Evolutionary conservation across 352 stramenopile genomes (phyloP), one percentile per base, ranked within the genome.

Genomic region (Thalassiosira mediterranea): DNA sequence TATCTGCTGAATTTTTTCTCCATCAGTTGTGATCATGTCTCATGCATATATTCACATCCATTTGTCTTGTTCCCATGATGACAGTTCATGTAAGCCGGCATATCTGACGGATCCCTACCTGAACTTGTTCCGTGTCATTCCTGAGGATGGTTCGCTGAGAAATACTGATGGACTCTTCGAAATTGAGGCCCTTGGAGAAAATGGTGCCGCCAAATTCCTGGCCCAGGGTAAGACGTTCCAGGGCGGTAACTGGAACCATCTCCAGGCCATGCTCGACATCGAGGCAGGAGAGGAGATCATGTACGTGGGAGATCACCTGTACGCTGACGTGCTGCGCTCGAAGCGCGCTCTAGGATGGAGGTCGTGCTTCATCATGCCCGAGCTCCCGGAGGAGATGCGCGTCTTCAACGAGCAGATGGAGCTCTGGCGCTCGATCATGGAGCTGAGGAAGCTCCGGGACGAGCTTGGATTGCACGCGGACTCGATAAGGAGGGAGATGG

Each of bases 231-330:
- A 95, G 65, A 74, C 89, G 17, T 96, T 95, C 72, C 92, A 96
- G 77, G 89, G 89, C 37, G 92, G 92, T 19, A 95, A 94, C 67
- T 95, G 87, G 88, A 80, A 90, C 38, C 87, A 94, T 82, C 81
- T 96, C 42, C 86, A 94, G 48, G 67, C 80, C 21, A 89, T 94
- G 82, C 66, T 94, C 37, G 79, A 88, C 21, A 79, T 84, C 53
- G 54, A 81, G 72, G 83, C 79, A 15, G 89, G 89, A 46, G 86
- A 91, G 31, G 76, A 93, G 70, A 90, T 96, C 38, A 66, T 96
- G 11, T 96, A 96, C 60, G 92, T 96, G 46, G 92, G 92, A 28
- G 92, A 96, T 72, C 92, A 96, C 76, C 91, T 96, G 52, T 96
- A 93, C 76, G 79, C 85, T 17, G 92, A 96, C 68, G 90, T 96